Percentiles rank a stretch among this genome's conserved stretches.
Conservation (phyloP, 495 filamentous ascomycete species). For the Aspergillus diversus region DNA sequence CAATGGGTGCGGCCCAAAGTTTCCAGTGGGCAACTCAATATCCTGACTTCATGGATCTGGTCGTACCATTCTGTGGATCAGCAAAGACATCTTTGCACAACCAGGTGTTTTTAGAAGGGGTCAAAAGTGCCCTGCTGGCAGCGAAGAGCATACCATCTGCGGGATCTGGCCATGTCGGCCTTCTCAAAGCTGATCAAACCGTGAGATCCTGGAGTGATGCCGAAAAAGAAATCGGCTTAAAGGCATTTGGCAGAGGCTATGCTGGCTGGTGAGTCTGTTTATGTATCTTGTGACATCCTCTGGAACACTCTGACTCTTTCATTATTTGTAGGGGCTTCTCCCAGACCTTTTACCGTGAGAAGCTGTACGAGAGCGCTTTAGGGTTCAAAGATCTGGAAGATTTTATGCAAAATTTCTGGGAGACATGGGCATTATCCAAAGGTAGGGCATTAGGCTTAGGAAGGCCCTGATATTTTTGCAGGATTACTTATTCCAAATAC, state of each 20-base stretch:
- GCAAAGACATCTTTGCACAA: slow-evolving; percentile 73
- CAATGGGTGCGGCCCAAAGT: slow-evolving; percentile 70
- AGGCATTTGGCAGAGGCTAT: slow-evolving; percentile 72
- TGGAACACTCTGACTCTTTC: background rate
- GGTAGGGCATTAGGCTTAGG: slow-evolving; percentile 34
- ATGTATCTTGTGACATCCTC: background rate
- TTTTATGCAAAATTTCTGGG: slow-evolving; percentile 74
- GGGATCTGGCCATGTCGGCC: slow-evolving; percentile 46
- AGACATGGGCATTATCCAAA: slow-evolving; percentile 69
- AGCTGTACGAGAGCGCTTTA: slow-evolving; percentile 61
- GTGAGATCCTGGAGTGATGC: slow-evolving; percentile 57
- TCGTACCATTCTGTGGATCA: slow-evolving; percentile 68
- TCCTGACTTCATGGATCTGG: slow-evolving; percentile 69
- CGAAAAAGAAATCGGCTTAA: slow-evolving; percentile 64
- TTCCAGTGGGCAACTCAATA: slow-evolving; percentile 75
- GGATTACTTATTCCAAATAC: slow-evolving; percentile 14
- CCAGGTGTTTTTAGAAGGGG: slow-evolving; percentile 72
- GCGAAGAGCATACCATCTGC: slow-evolving; percentile 59
- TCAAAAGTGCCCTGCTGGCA: slow-evolving; percentile 67
- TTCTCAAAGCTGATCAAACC: slow-evolving; percentile 36
- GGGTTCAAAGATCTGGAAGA: slow-evolving; percentile 67
- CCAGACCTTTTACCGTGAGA: slow-evolving; percentile 71
- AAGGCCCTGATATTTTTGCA: slow-evolving; percentile 2
- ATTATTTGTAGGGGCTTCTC: slow-evolving; percentile 59
- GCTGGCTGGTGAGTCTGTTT: slow-evolving; percentile 62